These are phyloP conservation scores for Gloeophyllum trabeum DNA, from an alignment of 768 basidiomycete species.

Conservation along the genomic window DNA sequence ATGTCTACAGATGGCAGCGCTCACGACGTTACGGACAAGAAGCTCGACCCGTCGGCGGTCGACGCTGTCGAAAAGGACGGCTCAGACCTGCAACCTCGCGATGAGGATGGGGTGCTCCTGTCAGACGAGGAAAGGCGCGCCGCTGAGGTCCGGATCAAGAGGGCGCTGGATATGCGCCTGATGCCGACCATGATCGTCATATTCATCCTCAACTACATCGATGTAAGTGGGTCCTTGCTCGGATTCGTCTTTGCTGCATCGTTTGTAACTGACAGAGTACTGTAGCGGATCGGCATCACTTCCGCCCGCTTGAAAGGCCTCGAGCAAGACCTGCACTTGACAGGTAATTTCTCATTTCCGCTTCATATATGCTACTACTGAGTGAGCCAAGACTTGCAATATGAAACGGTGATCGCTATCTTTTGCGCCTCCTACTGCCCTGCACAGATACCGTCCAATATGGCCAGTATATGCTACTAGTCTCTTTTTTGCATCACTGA, in stretches of 20 bases:
- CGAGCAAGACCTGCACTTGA: conserved; percentile 9
- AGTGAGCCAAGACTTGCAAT: conserved; percentile 5
- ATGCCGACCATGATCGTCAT: conserved; percentile 9
- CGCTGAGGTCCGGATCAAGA: conserved; percentile 6
- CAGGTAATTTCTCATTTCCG: neutral
- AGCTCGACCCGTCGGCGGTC: no score
- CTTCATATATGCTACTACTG: neutral
- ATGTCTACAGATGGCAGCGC: no score
- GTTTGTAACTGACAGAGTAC: neutral
- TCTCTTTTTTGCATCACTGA: neutral
- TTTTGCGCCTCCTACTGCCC: conserved; percentile 9
- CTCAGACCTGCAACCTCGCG: no score
- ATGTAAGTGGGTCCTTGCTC: conserved; percentile 13
- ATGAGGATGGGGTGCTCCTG: conserved; percentile 13
- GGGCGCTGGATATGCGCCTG: conserved; percentile 12
- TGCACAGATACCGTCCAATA: conserved; percentile 7
- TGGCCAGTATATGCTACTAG: conserved; percentile 7
- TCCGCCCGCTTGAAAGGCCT: conserved; percentile 11
- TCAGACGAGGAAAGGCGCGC: conserved; percentile 9
- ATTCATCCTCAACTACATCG: conserved; percentile 10
- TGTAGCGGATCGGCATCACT: conserved; percentile 3
- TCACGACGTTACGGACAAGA: no score
- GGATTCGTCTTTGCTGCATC: neutral
- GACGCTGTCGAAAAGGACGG: no score
- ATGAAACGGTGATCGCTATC: conserved; percentile 7